Base-by-base conservation (phyloP, 768 basidiomycete genomes). In the Brasilioporus rufonigricans region DNA sequence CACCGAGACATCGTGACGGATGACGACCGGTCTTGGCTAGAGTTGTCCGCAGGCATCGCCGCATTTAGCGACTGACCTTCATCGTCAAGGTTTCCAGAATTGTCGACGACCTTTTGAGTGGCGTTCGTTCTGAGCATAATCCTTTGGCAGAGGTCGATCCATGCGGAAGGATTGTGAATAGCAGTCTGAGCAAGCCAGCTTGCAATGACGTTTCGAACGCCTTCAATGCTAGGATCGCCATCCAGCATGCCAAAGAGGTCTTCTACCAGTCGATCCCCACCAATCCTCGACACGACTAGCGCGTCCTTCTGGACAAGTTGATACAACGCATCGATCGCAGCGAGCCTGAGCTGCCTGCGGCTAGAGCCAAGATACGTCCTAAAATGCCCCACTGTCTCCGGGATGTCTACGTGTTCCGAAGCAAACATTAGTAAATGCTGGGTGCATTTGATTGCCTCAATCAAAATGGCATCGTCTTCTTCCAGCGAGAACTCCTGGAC, bases 371-470 rank as follows among this genome's bases (percentile, higher is more conserved):
- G 80, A 70, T 98, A 83, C 1, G 77, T 74, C 41, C 91, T 81
- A 71, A 98, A 93, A 33, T 80, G 85, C 39, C 79, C 75, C 24
- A 98, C 88, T 9, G 95, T 78, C 35, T 84, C 83, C 1, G 93
- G 89, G 13, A 94, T 82, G 55, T 93, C 79, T 53, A 93, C 84
- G 50, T 91, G 80, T 58, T 91, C 84, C 0, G 93, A 88, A 0
- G 91, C 88, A 61, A 98, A 98, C 85, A 99, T 96, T 38, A 98
- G 80, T 76, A 97, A 88, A 67, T 98, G 96, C 63, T 98, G 96
- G 12, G 93, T 86, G 70, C 94, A 96, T 71, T 89, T 91, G 71
- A 98, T 95, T 2, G 94, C 94, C 69, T 98, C 93, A 2, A 98
- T 91, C 35, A 87, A 80, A 51, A 94, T 86, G 1, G 87, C 86